phyloP scores from a whole-genome alignment of 2,329 filamentous ascomycete species.

The Hypoxylon sp. region DNA sequence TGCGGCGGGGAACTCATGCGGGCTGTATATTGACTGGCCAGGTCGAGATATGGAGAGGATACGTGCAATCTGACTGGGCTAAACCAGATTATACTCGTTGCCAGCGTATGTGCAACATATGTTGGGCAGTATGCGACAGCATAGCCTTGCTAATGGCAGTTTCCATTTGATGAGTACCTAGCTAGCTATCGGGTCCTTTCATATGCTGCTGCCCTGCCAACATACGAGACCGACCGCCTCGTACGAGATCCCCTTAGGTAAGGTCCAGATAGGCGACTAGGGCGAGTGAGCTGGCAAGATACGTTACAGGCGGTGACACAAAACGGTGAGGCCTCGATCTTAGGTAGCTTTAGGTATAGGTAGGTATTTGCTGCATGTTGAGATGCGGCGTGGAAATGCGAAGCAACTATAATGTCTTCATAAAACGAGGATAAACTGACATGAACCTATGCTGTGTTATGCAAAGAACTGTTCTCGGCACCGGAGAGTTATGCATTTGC shows the following conservation, averaged over 20 bases:
- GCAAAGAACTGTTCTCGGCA: constrained; percentile 13
- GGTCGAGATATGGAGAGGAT: constrained; percentile 20
- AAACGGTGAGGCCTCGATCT: constrained; percentile 29
- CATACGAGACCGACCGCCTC: constrained; percentile 27
- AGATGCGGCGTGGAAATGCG: not conserved
- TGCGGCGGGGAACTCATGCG: constrained; percentile 35
- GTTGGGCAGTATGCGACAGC: not conserved
- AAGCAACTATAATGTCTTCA: constrained; percentile 11
- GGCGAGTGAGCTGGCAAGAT: not conserved
- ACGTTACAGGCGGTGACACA: constrained; percentile 32
- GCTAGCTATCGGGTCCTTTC: constrained; percentile 19
- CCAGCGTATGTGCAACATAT: constrained; percentile 1
- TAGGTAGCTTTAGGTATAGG: no score
- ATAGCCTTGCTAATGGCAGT: not conserved
- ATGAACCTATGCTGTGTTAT: not conserved
- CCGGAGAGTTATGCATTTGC: constrained; percentile 6
- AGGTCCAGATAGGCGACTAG: not conserved
- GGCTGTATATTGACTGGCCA: constrained; percentile 30
- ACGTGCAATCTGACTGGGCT: constrained; percentile 31
- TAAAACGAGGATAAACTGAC: constrained; percentile 16
- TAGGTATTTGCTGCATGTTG: no score
- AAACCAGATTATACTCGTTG: not conserved
- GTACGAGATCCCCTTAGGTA: constrained; percentile 8
- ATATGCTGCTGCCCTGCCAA: constrained; percentile 20
- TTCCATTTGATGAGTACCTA: constrained; percentile 35